Conservation (phyloP, 2,329 filamentous ascomycete genomes). For the Lachnellula subtilissima region DNA sequence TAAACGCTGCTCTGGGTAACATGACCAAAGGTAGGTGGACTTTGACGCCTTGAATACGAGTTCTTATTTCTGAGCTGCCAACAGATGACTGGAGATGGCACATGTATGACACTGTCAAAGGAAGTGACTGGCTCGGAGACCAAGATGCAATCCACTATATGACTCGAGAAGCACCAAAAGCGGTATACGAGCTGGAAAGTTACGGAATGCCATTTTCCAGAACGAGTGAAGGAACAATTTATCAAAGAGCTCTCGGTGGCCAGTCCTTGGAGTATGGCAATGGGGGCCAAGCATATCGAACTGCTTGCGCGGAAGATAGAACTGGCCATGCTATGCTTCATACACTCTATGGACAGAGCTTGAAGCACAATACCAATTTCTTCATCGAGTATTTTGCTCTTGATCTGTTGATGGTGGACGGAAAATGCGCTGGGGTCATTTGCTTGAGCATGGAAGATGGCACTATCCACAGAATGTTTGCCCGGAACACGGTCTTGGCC, state of each 20-base stretch:
- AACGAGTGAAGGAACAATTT: conserved; percentile 41
- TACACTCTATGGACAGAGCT: conserved; percentile 44
- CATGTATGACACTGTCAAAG: conserved; percentile 56
- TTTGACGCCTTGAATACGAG: background rate
- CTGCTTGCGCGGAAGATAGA: conserved; percentile 37
- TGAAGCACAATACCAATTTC: conserved; percentile 44
- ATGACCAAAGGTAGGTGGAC: conserved; percentile 34
- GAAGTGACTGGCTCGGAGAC: conserved; percentile 54
- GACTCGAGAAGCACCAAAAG: conserved; percentile 49
- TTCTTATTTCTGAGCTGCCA: conserved; percentile 37
- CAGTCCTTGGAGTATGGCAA: conserved; percentile 43
- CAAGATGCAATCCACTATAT: conserved; percentile 58
- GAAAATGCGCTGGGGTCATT: conserved; percentile 42
- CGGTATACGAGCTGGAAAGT: conserved; percentile 51
- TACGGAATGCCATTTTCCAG: conserved; percentile 52
- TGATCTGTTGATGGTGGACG: conserved; percentile 44
- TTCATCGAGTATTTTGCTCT: conserved; percentile 47
- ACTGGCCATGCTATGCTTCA: conserved; percentile 30
- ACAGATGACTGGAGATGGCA: conserved; percentile 56
- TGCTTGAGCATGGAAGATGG: conserved; percentile 46
- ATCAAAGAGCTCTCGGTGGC: conserved; percentile 44
- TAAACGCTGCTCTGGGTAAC: conserved; percentile 51
- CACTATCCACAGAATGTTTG: conserved; percentile 43
- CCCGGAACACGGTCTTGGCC: conserved; percentile 43
- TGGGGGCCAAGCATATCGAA: conserved; percentile 44